Percentiles rank a stretch among this genome's conserved stretches.
phyloP scores from a whole-genome alignment of 2,329 filamentous ascomycete species.

The Lasiodiplodia sp. region DNA sequence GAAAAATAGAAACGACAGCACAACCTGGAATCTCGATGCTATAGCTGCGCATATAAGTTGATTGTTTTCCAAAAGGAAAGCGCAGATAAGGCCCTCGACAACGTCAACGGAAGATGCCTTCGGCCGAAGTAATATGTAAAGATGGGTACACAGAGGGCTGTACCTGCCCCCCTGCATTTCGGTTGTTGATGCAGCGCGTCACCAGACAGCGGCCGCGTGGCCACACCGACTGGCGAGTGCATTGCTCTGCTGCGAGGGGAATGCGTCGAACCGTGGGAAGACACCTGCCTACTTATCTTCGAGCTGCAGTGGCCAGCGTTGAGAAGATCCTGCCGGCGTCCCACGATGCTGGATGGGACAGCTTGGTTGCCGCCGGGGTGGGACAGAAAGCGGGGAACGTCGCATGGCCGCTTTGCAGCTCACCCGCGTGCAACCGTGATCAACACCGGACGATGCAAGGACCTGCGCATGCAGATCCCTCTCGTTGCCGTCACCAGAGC shows the following conservation, averaged over 20 bases:
- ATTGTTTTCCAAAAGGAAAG: neutral
- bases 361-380: slow-evolving; percentile 15
- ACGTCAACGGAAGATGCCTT: slow-evolving; percentile 18
- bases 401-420: slow-evolving; percentile 26
- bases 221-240: neutral
- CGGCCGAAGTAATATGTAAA: slow-evolving; percentile 14
- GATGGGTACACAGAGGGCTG: slow-evolving; percentile 10
- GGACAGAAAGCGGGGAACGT: slow-evolving; percentile 27
- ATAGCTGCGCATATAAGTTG: neutral
- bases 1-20: slow-evolving; percentile 13
- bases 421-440: slow-evolving; percentile 28
- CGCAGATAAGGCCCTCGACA: neutral
- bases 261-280: neutral
- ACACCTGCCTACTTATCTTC: neutral
- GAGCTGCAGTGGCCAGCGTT: neutral
- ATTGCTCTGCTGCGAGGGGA: slow-evolving; percentile 1
- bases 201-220: slow-evolving; percentile 12
- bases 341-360: slow-evolving; percentile 17
- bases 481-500: neutral
- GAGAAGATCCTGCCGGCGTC: neutral
- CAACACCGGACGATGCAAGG: slow-evolving; percentile 24
- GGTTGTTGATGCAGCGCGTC: slow-evolving; percentile 22
- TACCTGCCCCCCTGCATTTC: slow-evolving; percentile 15
- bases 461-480: slow-evolving; percentile 21
- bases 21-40: slow-evolving; percentile 1